Evolutionary conservation across 441 rosid species (phyloP).

Genomic region (Aquilaria agallochum): DNA sequence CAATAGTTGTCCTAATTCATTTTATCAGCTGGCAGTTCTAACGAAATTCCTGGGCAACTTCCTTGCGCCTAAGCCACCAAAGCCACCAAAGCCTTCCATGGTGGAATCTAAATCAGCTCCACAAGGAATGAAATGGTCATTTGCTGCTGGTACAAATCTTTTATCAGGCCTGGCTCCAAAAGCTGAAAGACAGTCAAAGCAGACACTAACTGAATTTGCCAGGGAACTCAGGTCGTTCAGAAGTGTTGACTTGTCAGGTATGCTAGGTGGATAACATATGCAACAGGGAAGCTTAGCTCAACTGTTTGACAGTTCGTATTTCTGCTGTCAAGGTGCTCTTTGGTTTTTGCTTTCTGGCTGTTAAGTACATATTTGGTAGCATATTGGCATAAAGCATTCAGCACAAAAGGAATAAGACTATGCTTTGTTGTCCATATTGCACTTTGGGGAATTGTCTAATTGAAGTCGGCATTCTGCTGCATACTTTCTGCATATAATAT

Average conservation of each 20-base stretch:
- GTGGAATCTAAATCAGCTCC: conserved; percentile 44
- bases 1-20: conserved; percentile 43
- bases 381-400: background rate
- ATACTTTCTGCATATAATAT: too few relatives aligned
- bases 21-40: conserved; percentile 83
- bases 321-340: conserved; percentile 10
- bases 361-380: background rate
- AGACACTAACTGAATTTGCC: conserved; percentile 78
- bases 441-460: too few relatives aligned
- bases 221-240: conserved; percentile 72
- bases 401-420: too few relatives aligned
- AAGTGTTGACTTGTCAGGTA: conserved; percentile 95
- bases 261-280: conserved; percentile 13
- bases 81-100: conserved; percentile 29
- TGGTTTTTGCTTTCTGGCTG: background rate
- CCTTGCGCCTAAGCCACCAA: conserved; percentile 37
- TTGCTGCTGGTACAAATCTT: conserved; percentile 73
- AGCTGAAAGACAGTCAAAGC: conserved; percentile 68
- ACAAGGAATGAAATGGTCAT: conserved; percentile 63
- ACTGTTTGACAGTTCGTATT: background rate
- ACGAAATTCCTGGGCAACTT: conserved; percentile 79
- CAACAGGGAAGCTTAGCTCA: background rate
- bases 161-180: conserved; percentile 61
- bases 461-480: too few relatives aligned
- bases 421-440: too few relatives aligned